Conservation (phyloP, 75 land plant species). For the Ceratopteris richardii region DNA sequence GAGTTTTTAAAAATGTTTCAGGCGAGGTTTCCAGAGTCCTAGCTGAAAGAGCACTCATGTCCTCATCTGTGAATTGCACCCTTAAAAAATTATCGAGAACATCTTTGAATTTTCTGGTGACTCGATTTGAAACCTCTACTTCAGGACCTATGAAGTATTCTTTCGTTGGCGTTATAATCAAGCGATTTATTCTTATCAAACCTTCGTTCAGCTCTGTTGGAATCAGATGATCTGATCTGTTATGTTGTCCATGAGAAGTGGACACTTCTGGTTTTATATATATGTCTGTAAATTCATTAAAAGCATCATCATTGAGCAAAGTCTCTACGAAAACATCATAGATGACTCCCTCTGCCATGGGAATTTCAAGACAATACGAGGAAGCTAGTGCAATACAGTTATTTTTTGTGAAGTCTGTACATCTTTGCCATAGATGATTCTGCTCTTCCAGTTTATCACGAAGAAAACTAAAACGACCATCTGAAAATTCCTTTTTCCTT, state of each 20-base stretch:
- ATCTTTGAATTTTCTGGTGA: slow-evolving; percentile 44
- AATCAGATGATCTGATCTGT: neutral
- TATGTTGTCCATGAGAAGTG: slow-evolving; percentile 1
- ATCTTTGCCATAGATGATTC: slow-evolving; percentile 55
- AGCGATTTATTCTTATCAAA: slow-evolving; percentile 49
- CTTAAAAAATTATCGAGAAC: slow-evolving; percentile 66
- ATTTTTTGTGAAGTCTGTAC: slow-evolving; percentile 56
- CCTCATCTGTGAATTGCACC: slow-evolving; percentile 86
- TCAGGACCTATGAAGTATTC: slow-evolving; percentile 84
- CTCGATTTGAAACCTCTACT: slow-evolving; percentile 70
- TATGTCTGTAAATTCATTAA: neutral
- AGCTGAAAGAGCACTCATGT: slow-evolving; percentile 43
- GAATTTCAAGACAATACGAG: slow-evolving; percentile 38
- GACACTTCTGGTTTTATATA: slow-evolving; percentile 2
- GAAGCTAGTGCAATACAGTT: slow-evolving; percentile 49
- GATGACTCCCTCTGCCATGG: slow-evolving; percentile 10
- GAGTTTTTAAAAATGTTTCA: slow-evolving; percentile 19
- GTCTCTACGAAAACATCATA: neutral
- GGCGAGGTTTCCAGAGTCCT: slow-evolving; percentile 23
- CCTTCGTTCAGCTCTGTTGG: slow-evolving; percentile 21
- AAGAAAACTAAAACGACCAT: slow-evolving; percentile 28
- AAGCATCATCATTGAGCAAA: neutral
- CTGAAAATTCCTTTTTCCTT: neutral
- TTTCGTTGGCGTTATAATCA: slow-evolving; percentile 66
- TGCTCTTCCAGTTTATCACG: slow-evolving; percentile 26